These are phyloP conservation scores for Mycena filopes DNA, from an alignment of 768 basidiomycete species.

Conservation along the genomic window DNA sequence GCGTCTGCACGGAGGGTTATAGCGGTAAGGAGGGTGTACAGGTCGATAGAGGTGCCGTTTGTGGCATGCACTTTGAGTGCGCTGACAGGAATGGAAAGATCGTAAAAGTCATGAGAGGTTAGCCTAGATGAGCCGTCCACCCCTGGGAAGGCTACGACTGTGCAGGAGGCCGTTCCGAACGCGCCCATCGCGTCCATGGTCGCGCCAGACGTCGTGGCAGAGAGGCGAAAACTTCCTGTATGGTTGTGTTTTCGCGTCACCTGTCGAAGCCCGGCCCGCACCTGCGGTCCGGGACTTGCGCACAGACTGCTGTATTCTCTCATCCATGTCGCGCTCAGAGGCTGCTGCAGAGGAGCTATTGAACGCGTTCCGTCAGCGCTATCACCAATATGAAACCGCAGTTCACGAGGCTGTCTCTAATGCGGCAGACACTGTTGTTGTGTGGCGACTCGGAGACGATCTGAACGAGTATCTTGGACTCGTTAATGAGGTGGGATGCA, in stretches of 20 bases:
- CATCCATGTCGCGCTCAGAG: neutral
- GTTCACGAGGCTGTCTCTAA: conserved; percentile 13
- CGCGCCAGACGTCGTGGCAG: neutral
- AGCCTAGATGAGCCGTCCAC: neutral
- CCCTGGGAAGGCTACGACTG: neutral
- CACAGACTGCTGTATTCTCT: too few species aligned
- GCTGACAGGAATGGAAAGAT: neutral
- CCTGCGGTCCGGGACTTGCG: neutral
- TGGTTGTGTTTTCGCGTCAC: neutral
- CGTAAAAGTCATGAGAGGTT: neutral
- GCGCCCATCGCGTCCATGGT: neutral
- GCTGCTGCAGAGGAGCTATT: conserved; percentile 7
- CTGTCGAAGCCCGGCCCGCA: neutral
- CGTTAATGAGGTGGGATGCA: conserved; percentile 2
- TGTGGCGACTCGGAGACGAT: conserved; percentile 33
- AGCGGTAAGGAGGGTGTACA: neutral
- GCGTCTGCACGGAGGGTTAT: neutral
- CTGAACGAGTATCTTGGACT: conserved; percentile 21
- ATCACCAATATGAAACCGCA: conserved; percentile 20
- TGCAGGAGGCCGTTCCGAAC: neutral
- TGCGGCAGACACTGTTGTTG: conserved; percentile 24
- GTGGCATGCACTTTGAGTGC: neutral
- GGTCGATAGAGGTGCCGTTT: neutral
- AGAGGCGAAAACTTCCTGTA: neutral
- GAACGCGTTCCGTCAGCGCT: conserved; percentile 25